Conservation (phyloP, 2,329 filamentous ascomycete species). For the Penicillium crustosum region DNA sequence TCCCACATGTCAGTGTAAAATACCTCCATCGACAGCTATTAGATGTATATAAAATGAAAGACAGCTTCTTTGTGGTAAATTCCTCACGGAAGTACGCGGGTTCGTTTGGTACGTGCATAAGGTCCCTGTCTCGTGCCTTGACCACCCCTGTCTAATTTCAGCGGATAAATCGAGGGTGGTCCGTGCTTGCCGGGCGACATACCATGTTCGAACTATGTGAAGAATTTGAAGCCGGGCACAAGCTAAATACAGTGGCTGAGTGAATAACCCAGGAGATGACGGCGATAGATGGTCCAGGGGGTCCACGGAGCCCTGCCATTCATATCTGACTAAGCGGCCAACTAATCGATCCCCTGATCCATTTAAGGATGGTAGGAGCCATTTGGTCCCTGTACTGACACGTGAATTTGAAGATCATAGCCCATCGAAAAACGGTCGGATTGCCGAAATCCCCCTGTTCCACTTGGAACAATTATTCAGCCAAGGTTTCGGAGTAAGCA, state of each 20-base stretch:
- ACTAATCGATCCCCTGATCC: too few relatives aligned
- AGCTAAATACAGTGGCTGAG: background rate
- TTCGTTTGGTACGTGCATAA: background rate
- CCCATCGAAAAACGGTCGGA: slow-evolving; percentile 12
- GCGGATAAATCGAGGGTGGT: background rate
- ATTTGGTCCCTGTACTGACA: background rate
- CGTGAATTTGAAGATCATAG: slow-evolving; percentile 10
- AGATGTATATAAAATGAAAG: background rate
- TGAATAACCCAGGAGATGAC: background rate
- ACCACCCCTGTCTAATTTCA: background rate
- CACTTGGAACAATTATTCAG: background rate
- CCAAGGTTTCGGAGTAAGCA: too few relatives aligned
- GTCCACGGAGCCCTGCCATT: too few relatives aligned
- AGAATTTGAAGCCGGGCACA: background rate
- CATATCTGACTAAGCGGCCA: too few relatives aligned
- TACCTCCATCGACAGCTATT: background rate
- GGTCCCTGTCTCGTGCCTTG: too few relatives aligned
- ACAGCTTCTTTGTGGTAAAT: background rate
- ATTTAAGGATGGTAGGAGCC: background rate
- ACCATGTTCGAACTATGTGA: background rate
- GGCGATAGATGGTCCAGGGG: too few relatives aligned
- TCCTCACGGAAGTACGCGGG: too few relatives aligned
- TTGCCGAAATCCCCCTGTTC: slow-evolving; percentile 4
- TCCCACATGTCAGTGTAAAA: background rate
- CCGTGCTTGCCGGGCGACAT: background rate